Evolutionary conservation across 495 filamentous ascomycete species (phyloP).

Genomic region (Talaromyces wortmannii): DNA sequence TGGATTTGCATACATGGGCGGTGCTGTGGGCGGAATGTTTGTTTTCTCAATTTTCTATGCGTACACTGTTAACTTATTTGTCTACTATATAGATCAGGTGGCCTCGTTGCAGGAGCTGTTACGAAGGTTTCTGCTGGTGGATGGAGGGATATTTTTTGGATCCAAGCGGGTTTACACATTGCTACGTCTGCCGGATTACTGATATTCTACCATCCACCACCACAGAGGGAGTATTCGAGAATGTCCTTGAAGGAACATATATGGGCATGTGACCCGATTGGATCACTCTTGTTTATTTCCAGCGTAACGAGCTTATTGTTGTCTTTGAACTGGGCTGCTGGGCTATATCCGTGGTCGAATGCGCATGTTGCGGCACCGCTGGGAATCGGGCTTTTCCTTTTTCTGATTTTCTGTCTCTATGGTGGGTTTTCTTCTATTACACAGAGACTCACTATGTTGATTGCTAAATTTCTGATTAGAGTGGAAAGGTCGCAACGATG

Average conservation of each 20-base stretch:
- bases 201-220: slow-evolving; percentile 42
- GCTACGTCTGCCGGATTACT: slow-evolving; percentile 38
- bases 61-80: background rate
- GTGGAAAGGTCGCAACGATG: slow-evolving; percentile 45
- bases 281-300: slow-evolving; percentile 38
- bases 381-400: slow-evolving; percentile 32
- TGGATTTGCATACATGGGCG: slow-evolving; percentile 41
- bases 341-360: slow-evolving; percentile 39
- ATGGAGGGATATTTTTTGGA: slow-evolving; percentile 54
- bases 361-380: slow-evolving; percentile 43
- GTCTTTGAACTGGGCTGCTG: slow-evolving; percentile 46
- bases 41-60: slow-evolving; percentile 3
- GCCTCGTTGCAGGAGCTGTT: slow-evolving; percentile 42
- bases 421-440: slow-evolving; percentile 16
- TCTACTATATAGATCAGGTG: slow-evolving; percentile 23
- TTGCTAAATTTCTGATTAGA: slow-evolving; percentile 18
- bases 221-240: slow-evolving; percentile 26
- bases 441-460: too few species aligned
- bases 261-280: slow-evolving; percentile 49
- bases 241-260: slow-evolving; percentile 32
- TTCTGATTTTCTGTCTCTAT: slow-evolving; percentile 38
- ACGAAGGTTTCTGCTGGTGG: slow-evolving; percentile 36
- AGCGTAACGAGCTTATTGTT: slow-evolving; percentile 43
- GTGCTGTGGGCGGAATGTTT: slow-evolving; percentile 41
- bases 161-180: slow-evolving; percentile 47